These are phyloP conservation scores for Heliamphora pulchella DNA, from an alignment of 179 eudicot species.

Conservation along the genomic window DNA sequence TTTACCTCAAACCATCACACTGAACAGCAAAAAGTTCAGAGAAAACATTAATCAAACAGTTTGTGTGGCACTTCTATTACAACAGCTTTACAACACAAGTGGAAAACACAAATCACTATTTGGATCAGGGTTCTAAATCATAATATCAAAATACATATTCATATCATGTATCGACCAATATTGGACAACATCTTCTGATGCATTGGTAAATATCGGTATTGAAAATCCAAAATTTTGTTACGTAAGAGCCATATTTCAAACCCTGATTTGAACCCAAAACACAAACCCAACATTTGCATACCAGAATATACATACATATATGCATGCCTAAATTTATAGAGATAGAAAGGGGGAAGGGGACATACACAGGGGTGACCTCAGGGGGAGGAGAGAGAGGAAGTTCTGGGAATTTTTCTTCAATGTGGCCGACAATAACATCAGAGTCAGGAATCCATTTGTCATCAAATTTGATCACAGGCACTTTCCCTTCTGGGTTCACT, in stretches of 20 bases:
- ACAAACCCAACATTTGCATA: neutral
- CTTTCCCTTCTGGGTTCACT: conserved; percentile 72
- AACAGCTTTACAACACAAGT: neutral
- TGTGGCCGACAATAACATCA: conserved; percentile 67
- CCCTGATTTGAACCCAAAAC: no score
- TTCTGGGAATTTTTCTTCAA: conserved; percentile 73
- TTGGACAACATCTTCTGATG: no score
- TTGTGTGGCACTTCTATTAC: neutral
- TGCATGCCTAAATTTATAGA: neutral
- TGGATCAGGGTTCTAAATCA: no score
- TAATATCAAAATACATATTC: no score
- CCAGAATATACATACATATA: neutral
- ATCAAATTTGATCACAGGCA: conserved; percentile 71
- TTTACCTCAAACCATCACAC: no score
- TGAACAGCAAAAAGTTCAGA: neutral
- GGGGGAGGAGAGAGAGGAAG: conserved; percentile 66
- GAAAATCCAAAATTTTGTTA: no score
- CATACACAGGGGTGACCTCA: conserved; percentile 68
- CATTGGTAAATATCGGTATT: no score
- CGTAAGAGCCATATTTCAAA: no score
- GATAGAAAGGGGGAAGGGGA: conserved; percentile 11
- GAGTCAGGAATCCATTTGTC: conserved; percentile 82
- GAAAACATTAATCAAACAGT: no score
- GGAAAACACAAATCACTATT: neutral
- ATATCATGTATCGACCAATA: no score